Evolutionary conservation across 2,329 filamentous ascomycete species (phyloP), one percentile per base, ranked within the genome.

Genomic region (Cladosporium phlei): DNA sequence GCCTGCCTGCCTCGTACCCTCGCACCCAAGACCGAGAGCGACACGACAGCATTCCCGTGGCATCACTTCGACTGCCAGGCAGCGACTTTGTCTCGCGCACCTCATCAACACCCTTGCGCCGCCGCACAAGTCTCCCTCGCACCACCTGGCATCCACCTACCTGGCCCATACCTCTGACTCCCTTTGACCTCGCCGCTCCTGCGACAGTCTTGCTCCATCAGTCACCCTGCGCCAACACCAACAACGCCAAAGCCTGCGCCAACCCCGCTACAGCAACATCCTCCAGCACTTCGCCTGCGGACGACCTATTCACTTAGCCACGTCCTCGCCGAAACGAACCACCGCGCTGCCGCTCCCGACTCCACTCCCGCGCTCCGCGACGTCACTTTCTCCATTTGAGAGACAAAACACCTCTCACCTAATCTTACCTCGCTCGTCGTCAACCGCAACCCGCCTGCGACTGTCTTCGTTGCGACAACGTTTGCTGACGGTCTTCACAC

Each of bases 221-320:
- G n/a, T n/a, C 39, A 24, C 39, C 37, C 32, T 29, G 42, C 42
- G 42, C 33, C 42, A 24, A 17, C 42, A 17, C 22, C 24, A 39
- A 39, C 37, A 39, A 22, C 24, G 27, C 20, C 35, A n/a, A n/a
- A n/a, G n/a, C n/a, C n/a, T n/a, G n/a, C n/a, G n/a, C n/a, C n/a
- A n/a, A n/a, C n/a, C n/a, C n/a, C n/a, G n/a, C n/a, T n/a, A n/a
- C n/a, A n/a, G 22, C 33, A 22, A 38, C 33, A 30, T 19, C 34
- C 30, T 43, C 14, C 20, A 37, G 27, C 42, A 10, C 32, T 35
- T 38, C 35, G 27, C 35, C 37, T 40, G 37, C 28, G 51, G 54
- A 55, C 59, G 61, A 63, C 53, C 61, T 63, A 62, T 63, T 63
- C 52, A 62, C 52, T 63, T 61, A 62, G 61, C 53, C 50, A 55